Percentiles rank a stretch among this genome's conserved stretches.
Evolutionary conservation across 2,329 filamentous ascomycete species (phyloP).

Genomic region (Talaromyces verruculosus): DNA sequence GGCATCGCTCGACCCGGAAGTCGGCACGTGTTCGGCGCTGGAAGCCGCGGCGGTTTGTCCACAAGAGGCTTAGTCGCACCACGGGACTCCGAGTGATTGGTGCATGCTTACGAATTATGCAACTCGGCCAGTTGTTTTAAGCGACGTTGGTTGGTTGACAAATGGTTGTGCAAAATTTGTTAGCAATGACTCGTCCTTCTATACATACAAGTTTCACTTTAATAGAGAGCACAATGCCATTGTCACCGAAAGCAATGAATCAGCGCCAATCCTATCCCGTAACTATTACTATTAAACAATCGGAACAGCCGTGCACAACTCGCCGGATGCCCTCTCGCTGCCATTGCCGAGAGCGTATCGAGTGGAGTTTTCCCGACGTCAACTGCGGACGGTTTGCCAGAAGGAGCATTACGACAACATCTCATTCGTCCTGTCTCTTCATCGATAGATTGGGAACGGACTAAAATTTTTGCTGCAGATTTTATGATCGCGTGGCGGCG

Average conservation of each 20-base stretch:
- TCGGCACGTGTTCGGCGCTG: constrained; percentile 6
- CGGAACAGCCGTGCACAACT: not conserved
- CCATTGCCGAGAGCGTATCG: not conserved
- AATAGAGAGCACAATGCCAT: not conserved
- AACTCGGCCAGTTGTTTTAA: not conserved
- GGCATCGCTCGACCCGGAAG: not conserved
- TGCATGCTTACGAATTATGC: not conserved
- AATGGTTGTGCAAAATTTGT: not conserved
- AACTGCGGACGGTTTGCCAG: not conserved
- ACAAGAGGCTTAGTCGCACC: not conserved
- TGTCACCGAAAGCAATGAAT: not conserved
- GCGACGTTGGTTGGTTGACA: not conserved
- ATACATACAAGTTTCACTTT: not conserved
- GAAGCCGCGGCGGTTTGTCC: not conserved
- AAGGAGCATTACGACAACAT: not conserved
- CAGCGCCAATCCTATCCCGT: not conserved
- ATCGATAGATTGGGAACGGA: not conserved
- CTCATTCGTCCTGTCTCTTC: not conserved
- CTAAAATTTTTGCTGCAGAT: not conserved
- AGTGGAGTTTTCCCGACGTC: not conserved
- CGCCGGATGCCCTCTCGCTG: not conserved
- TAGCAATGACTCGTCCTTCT: not conserved
- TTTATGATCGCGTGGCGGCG: not conserved
- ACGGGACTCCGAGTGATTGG: not conserved
- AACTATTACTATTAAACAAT: not conserved